These are phyloP conservation scores for Neurospora sp. DNA, from an alignment of 2,329 filamentous ascomycete species.

Conservation along the genomic window DNA sequence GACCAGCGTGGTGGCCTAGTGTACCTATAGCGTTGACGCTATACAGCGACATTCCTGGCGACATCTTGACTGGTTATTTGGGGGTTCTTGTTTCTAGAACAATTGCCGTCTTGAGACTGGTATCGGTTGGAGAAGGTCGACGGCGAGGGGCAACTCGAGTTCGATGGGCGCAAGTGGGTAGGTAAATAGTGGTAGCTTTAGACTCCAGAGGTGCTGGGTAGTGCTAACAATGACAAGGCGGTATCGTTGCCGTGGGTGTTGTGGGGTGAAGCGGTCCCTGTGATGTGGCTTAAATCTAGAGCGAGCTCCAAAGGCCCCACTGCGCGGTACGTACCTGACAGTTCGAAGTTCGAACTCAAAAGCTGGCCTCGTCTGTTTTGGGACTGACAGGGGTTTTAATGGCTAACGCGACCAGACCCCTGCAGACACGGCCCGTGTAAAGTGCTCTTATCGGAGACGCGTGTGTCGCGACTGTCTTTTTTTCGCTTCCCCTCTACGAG, in stretches of 20 bases:
- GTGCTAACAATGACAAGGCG: slow-evolving; percentile 1
- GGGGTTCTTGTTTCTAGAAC: slow-evolving; percentile 10
- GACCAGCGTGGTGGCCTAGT: slow-evolving; percentile 16
- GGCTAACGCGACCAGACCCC: slow-evolving; percentile 6
- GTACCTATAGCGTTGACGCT: slow-evolving; percentile 59
- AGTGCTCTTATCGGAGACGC: slow-evolving; percentile 13
- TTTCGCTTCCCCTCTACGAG: slow-evolving; percentile 7
- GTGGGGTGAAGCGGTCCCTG: slow-evolving; percentile 5
- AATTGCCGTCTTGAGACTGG: slow-evolving; percentile 1
- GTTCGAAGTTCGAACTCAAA: neutral
- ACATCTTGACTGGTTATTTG: slow-evolving; percentile 41
- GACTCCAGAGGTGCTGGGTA: neutral
- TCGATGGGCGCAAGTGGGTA: slow-evolving; percentile 8
- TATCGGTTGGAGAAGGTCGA: neutral
- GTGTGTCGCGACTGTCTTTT: slow-evolving; percentile 13
- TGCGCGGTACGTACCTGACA: slow-evolving; percentile 10
- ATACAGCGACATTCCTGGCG: slow-evolving; percentile 66
- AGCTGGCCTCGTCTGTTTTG: neutral
- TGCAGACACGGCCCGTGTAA: slow-evolving; percentile 13
- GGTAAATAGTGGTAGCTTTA: neutral
- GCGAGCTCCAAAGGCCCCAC: slow-evolving; percentile 8
- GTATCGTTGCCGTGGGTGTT: neutral
- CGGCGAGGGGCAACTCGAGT: neutral
- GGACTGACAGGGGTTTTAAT: slow-evolving; percentile 13
- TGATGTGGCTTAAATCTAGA: slow-evolving; percentile 16